Evolutionary conservation across 2,329 filamentous ascomycete species (phyloP).

Genomic region (Cladosporium sp.): DNA sequence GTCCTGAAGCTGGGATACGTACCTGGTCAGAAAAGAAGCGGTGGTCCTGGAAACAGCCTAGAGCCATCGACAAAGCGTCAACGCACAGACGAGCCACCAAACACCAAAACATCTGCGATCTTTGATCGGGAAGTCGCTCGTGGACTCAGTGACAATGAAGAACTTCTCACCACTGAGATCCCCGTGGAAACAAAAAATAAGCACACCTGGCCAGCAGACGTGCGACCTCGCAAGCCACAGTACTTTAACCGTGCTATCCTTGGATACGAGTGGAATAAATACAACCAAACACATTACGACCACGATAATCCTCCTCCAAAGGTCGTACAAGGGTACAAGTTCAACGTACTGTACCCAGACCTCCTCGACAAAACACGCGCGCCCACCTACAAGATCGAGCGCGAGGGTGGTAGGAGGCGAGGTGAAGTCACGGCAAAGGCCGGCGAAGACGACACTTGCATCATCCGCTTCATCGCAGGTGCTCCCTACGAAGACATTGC

Average conservation of each 20-base stretch:
- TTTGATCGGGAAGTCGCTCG: conserved; percentile 82
- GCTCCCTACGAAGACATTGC: conserved; percentile 96
- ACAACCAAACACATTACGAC: conserved; percentile 99
- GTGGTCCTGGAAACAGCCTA: conserved; percentile 1
- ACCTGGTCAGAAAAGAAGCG: conserved; percentile 49
- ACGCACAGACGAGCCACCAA: conserved; percentile 19
- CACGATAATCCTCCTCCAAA: conserved; percentile 97
- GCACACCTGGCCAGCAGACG: conserved; percentile 42
- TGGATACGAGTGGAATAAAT: conserved; percentile 99
- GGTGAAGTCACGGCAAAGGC: conserved; percentile 91
- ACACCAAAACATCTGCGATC: conserved; percentile 7
- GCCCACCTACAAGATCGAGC: conserved; percentile 91
- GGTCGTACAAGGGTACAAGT: conserved; percentile 98
- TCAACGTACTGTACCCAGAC: conserved; percentile 99
- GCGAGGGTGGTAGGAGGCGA: conserved; percentile 81
- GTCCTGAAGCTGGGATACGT: conserved; percentile 63
- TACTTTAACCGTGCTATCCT: conserved; percentile 99
- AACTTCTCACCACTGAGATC: conserved; percentile 91
- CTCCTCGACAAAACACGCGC: conserved; percentile 92
- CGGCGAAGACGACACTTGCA: conserved; percentile 92
- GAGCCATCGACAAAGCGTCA: conserved; percentile 24
- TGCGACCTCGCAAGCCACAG: conserved; percentile 80
- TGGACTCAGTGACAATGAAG: conserved; percentile 88
- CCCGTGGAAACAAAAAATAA: conserved; percentile 63
- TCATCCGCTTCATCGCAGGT: conserved; percentile 92